These are phyloP conservation scores for Cercophora scortea DNA, from an alignment of 495 filamentous ascomycete genomes.

Conservation along the genomic window DNA sequence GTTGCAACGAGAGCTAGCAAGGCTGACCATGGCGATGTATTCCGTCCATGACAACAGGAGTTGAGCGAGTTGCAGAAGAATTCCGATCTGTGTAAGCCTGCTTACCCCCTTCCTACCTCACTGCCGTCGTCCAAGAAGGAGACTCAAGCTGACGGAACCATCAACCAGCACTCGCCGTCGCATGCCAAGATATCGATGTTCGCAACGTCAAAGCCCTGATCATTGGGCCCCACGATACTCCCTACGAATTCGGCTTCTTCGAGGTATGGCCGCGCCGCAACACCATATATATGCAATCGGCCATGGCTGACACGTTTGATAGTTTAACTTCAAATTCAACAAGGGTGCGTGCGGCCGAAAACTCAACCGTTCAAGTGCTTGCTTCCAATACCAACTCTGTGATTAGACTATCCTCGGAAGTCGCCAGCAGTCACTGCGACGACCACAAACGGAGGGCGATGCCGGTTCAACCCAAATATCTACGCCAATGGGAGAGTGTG, in stretches of 20 bases:
- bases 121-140: background rate
- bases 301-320: slow-evolving; percentile 15
- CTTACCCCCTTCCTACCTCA: background rate
- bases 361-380: background rate
- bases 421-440: slow-evolving; percentile 66
- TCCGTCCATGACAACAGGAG: slow-evolving; percentile 47
- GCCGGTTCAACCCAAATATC: slow-evolving; percentile 95
- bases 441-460: slow-evolving; percentile 81
- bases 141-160: background rate
- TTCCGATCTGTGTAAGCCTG: slow-evolving; percentile 65
- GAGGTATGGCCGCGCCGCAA: slow-evolving; percentile 46
- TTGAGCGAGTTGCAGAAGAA: slow-evolving; percentile 73
- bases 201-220: slow-evolving; percentile 83
- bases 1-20: slow-evolving; percentile 8
- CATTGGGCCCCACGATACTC: slow-evolving; percentile 87
- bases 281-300: too few relatives aligned
- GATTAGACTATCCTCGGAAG: slow-evolving; percentile 75
- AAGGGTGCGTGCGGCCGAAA: slow-evolving; percentile 39
- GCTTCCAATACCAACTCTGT: background rate
- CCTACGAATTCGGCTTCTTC: slow-evolving; percentile 96
- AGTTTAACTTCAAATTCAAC: slow-evolving; percentile 62
- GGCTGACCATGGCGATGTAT: slow-evolving; percentile 25
- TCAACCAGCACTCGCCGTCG: slow-evolving; percentile 68
- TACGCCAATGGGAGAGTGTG: slow-evolving; percentile 89
- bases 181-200: slow-evolving; percentile 78